phyloP scores from a whole-genome alignment of 2,329 filamentous ascomycete species.

The Botrytis squamosa region DNA sequence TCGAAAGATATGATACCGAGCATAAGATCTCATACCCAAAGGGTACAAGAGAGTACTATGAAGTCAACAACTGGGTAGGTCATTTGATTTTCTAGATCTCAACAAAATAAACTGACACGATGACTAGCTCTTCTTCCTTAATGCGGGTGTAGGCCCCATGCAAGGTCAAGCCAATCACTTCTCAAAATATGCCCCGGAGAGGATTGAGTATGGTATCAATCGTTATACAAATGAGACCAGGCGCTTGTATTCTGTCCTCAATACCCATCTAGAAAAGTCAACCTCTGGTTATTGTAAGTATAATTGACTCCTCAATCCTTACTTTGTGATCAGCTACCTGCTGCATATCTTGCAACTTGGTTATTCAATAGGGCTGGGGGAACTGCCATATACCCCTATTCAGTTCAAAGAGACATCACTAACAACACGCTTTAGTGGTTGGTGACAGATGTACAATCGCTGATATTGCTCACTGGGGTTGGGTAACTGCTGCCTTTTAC shows the following conservation, averaged over 20 bases:
- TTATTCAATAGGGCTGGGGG: neutral
- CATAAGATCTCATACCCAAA: constrained; percentile 78
- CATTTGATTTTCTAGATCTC: neutral
- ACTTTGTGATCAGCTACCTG: neutral
- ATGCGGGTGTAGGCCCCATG: constrained; percentile 79
- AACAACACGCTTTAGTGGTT: constrained; percentile 44
- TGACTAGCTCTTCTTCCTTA: constrained; percentile 63
- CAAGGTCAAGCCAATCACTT: constrained; percentile 86
- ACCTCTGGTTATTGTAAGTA: constrained; percentile 48
- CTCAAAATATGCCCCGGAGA: constrained; percentile 74
- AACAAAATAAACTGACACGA: constrained; percentile 10
- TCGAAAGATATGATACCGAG: constrained; percentile 76
- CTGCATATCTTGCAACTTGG: neutral
- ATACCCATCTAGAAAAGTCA: constrained; percentile 64
- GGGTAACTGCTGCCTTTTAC: constrained; percentile 36
- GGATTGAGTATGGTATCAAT: constrained; percentile 78
- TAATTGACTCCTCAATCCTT: neutral
- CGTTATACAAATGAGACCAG: constrained; percentile 81
- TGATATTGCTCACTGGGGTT: constrained; percentile 61
- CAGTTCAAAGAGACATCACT: neutral
- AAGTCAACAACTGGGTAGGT: constrained; percentile 73
- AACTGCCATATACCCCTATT: neutral
- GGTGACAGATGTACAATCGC: constrained; percentile 71
- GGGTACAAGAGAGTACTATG: constrained; percentile 72
- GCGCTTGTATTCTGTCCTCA: constrained; percentile 76